phyloP scores from a whole-genome alignment of 2,329 filamentous ascomycete species.

The Phialophora verrucosa region DNA sequence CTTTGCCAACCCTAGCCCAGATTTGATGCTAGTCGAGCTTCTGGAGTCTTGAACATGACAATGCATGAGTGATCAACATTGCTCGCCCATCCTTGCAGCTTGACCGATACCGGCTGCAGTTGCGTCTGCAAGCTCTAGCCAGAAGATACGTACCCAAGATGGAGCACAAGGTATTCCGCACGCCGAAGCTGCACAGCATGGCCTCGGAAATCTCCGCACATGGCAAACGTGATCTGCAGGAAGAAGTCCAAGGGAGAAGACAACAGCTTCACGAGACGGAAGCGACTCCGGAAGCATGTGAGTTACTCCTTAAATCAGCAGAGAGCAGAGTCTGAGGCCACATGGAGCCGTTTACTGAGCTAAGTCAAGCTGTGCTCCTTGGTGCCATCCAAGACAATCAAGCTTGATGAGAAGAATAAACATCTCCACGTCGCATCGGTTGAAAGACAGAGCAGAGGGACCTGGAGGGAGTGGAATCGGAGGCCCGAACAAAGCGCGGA shows the following conservation, averaged over 20 bases:
- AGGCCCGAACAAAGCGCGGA: background rate
- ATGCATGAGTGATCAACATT: background rate
- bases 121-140: background rate
- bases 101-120: constrained; percentile 10
- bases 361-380: background rate
- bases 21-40: background rate
- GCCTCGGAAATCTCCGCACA: background rate
- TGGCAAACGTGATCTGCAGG: background rate
- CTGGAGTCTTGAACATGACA: background rate
- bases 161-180: background rate
- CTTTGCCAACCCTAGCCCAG: background rate
- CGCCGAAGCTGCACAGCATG: background rate
- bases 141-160: background rate
- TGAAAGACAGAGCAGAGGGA: background rate
- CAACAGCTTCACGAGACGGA: background rate
- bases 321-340: background rate
- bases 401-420: background rate
- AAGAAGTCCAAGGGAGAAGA: background rate
- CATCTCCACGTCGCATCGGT: background rate
- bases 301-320: background rate
- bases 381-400: background rate
- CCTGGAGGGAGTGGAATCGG: background rate
- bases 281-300: background rate
- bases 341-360: background rate
- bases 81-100: background rate